Percentiles rank a stretch among this genome's conserved stretches.
phyloP scores from a whole-genome alignment of 371 early-diverging fungal species.

The Dinochytrium kinnereticum region DNA sequence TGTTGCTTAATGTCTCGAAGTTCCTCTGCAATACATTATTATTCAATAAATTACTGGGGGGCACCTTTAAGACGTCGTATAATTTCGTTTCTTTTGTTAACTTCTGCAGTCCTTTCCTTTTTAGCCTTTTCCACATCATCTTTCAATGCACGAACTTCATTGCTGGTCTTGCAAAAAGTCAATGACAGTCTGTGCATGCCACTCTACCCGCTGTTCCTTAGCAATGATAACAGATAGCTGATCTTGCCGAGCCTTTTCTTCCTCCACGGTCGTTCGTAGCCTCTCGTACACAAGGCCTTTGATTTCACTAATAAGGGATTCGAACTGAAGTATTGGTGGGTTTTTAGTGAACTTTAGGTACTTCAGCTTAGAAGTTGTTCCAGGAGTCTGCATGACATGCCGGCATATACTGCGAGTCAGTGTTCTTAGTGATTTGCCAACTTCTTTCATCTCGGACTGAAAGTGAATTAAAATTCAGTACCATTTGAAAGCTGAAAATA shows the following conservation, averaged over 20 bases:
- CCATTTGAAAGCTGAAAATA: not conserved
- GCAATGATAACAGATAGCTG: slow-evolving; percentile 53
- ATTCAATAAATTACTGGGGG: not conserved
- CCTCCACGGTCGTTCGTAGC: slow-evolving; percentile 55
- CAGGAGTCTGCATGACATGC: slow-evolving; percentile 48
- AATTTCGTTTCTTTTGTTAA: slow-evolving; percentile 58
- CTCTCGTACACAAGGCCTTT: slow-evolving; percentile 52
- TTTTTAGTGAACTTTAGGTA: slow-evolving; percentile 45
- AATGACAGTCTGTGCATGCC: slow-evolving; percentile 16
- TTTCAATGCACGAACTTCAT: slow-evolving; percentile 49
- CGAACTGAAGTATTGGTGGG: slow-evolving; percentile 40
- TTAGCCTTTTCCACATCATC: slow-evolving; percentile 59
- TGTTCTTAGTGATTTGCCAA: slow-evolving; percentile 34
- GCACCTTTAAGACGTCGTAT: slow-evolving; percentile 60
- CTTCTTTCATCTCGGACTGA: slow-evolving; percentile 46
- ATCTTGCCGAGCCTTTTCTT: slow-evolving; percentile 55
- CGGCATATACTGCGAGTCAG: slow-evolving; percentile 48
- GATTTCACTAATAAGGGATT: slow-evolving; percentile 50
- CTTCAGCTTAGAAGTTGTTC: slow-evolving; percentile 44
- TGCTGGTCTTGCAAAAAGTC: slow-evolving; percentile 45
- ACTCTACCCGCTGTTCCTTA: slow-evolving; percentile 62
- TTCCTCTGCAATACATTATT: slow-evolving; percentile 44
- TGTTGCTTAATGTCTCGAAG: slow-evolving; percentile 57
- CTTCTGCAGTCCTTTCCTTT: slow-evolving; percentile 49
- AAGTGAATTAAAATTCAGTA: not conserved